A percentile compares a stretch with the other conserved stretches of the same genome.
These are phyloP conservation scores for Cercospora beticola DNA, from an alignment of 2,329 filamentous ascomycete genomes.

Conservation along the genomic window DNA sequence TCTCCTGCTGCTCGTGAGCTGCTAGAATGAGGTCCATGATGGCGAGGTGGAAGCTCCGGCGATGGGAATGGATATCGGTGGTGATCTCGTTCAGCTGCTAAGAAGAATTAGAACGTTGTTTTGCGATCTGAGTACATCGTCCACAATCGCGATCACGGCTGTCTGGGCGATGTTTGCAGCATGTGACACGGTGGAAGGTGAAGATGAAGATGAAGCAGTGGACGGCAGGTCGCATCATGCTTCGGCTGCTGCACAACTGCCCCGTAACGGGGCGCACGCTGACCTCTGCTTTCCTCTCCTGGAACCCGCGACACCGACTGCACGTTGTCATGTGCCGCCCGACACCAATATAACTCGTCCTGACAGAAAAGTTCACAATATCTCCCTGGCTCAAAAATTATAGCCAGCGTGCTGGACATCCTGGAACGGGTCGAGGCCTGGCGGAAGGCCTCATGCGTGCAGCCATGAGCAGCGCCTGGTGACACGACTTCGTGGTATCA, in stretches of 20 bases:
- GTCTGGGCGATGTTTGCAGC: not conserved
- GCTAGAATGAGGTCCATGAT: constrained; percentile 66
- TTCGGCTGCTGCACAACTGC: not conserved
- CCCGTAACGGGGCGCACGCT: constrained; percentile 1
- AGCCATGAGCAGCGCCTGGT: constrained; percentile 14
- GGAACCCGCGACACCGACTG: not conserved
- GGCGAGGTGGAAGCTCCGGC: not conserved
- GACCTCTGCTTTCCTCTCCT: not conserved
- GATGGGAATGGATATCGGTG: not conserved
- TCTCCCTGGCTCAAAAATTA: not conserved
- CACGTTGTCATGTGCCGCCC: not conserved
- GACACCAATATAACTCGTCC: not conserved
- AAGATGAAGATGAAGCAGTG: not conserved
- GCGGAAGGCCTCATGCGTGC: not conserved
- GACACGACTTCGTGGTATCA: not conserved
- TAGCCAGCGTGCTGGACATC: not conserved
- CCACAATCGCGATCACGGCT: not conserved
- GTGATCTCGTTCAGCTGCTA: not conserved
- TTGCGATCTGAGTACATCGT: not conserved
- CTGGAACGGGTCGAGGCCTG: not conserved
- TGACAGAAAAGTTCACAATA: not conserved
- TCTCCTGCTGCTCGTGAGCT: constrained; percentile 71
- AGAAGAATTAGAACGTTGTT: not conserved
- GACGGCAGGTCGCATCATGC: not conserved
- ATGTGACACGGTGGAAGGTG: not conserved